Evolutionary conservation across 176 grass and related monocot genomes (phyloP), one percentile per base, ranked within the genome.

Genomic region (Hyparrhenia diplandra): DNA sequence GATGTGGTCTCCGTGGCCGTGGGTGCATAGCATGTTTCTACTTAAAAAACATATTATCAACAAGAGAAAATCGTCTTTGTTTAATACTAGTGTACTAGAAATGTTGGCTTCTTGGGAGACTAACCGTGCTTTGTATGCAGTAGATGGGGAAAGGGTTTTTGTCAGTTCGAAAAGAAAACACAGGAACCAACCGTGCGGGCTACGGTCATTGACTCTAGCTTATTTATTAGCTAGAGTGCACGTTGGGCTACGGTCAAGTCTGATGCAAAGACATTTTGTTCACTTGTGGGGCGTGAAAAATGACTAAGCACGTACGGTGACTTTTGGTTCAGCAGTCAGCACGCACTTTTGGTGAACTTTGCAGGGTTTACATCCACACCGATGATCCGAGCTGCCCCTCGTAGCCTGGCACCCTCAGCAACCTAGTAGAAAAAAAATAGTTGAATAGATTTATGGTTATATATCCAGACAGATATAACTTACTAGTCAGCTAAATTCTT

Each of bases 351-450:
- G 0, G 61, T 36, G 58, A 91, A 86, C 47, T 98, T 98, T 27
- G 92, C 78, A 8, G 88, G 71, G 66, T 94, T 94, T 45, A 92
- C 86, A 47, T 94, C 92, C 16, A 97, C 81, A 1, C 89, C 94
- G 8, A 97, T 90, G 76, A 97, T 94, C 64, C 70, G 75, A 7
- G 81, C 71, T 13, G 89, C 89, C 32, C 88, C 83, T 14, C 89
- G 78, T 24, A 92, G 40, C 63, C 89, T 79, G 51, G 94, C 87
- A 16, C 94, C 94, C 81, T 92, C 94, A 1, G 85, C 92, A 58
- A 88, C 94, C 94, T 97, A 62, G 5, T 23, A 9, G 1, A 5
- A 18, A 51, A 20, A 2, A 67, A 3, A 37, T 32, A 4, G 4
- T 2, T 34, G 30, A n/a, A 41, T 5, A 68, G 36, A 39, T 23